Base-by-base conservation (phyloP, 495 filamentous ascomycete species). In the Aspergillus nidulans region DNA sequence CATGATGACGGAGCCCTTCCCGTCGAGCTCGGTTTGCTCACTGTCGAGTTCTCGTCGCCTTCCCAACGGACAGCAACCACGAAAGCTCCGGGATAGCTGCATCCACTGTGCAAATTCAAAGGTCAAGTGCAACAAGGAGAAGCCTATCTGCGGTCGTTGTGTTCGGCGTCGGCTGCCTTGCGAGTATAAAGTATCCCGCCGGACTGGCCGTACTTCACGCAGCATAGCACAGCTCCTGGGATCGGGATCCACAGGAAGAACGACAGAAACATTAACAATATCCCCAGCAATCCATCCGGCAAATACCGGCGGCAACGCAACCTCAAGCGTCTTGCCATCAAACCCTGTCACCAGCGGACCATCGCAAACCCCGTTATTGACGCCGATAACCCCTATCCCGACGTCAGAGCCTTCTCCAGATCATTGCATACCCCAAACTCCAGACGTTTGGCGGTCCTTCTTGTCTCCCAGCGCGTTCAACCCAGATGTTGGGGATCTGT, bases 121-220 rank as follows among this genome's bases (percentile, higher is more conserved):
- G 44, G 19, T 69, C 21, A 86, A 84, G 71, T 86, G 83, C 58
- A 76, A 80, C 61, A 81, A 85, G 58, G 72, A 69, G 46, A 80
- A 77, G 18, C 83, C 83, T 5, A 64, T 70, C 45, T 86, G 83
- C 62, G 63, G 74, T 41, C 81, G 83, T 23, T 86, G 83, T 63
- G 53, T 56, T 21, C 80, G 83, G 61, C 73, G 77, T 28, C 68
- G 69, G 12, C 57, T 77, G 16, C 59, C 65, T 18, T 86, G 83
- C 57, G 69, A 69, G 21, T 86, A 86, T 55, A 75, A 81, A 40
- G 63, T 69, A n/a, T 71, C 81, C 7, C 80, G 77, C 42, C 81
- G 63, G 1, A 54, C 45, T 18, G 65, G 67, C 38, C 48, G 67
- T 1, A 67, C 40, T 1, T 45, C 50, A 10, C 50, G 50, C 0